Base-by-base conservation (phyloP, 176 grass and related monocot species). In the Calamus simplicifolius region DNA sequence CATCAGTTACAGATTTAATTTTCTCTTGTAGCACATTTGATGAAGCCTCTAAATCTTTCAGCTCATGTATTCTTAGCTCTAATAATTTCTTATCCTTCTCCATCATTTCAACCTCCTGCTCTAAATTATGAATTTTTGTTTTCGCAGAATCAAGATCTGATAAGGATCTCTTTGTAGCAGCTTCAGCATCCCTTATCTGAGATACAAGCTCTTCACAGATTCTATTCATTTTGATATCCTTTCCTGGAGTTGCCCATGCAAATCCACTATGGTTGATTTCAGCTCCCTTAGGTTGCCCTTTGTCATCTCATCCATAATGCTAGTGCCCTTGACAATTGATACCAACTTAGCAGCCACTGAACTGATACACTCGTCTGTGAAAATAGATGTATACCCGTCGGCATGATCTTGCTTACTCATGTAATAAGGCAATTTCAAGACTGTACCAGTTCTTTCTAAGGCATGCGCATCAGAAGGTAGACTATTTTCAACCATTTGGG, bases 171-270 rank as follows among this genome's bases (percentile, higher is more conserved):
- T 78, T 85, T 23, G 74, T 78, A 75, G 65, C 58, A 25, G 74
- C 66, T 76, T 96, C 80, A 38, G 77, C 74, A 49, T 58, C 75
- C 74, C 81, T 90, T 89, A 96, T 69, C 52, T 96, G 87, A 77
- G 78, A 87, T 19, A 82, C 70, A 76, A 96, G 80, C 63, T 90
- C 92, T 19, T 80, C 76, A 74, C 80, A 76, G 53, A 88, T 80
- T 75, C 64, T 75, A 62, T 71, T 90, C 31, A 90, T 79, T 74
- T 75, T 78, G 38, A 81, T 70, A 79, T 90, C 87, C 80, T 90
- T 96, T 69, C 80, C 53, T 82, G 83, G 52, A 96, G 63, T 71
- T 88, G 80, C 66, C 82, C 82, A 78, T 90, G 87, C 71, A 96
- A 82, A 43, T 96, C 80, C 70, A 81, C 43, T 59, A 95, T 56